Conservation (phyloP, 106 monocot species). For the Dendrobium huoshanense region DNA sequence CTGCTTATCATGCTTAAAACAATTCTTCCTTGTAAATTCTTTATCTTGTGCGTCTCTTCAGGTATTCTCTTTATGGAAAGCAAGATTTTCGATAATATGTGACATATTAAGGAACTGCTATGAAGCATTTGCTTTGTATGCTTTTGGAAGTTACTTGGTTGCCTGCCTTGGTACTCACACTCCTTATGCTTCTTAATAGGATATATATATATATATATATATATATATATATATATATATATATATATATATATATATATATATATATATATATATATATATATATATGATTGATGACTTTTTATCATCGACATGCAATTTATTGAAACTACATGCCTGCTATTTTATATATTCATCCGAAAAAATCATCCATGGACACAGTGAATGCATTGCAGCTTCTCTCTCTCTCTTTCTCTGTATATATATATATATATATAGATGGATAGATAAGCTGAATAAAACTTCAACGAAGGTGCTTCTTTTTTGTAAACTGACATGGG, state of each 20-base stretch:
- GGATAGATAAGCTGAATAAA: too few relatives aligned
- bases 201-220: neutral
- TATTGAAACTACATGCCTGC: neutral
- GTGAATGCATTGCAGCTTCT: neutral
- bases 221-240: too few relatives aligned
- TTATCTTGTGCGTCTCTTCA: conserved; percentile 16
- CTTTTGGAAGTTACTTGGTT: conserved; percentile 66
- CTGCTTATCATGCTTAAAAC: neutral
- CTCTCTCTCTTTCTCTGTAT: too few relatives aligned
- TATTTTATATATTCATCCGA: neutral
- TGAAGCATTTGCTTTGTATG: conserved; percentile 83
- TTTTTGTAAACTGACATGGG: too few relatives aligned
- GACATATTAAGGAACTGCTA: conserved; percentile 87
- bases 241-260: neutral
- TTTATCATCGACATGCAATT: neutral
- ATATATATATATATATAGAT: too few relatives aligned
- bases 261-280: too few relatives aligned
- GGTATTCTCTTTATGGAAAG: conserved; percentile 73
- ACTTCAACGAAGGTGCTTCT: too few relatives aligned
- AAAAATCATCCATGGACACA: neutral
- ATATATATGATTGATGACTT: too few relatives aligned
- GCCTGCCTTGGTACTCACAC: conserved; percentile 60
- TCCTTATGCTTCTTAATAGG: neutral
- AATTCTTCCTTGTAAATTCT: neutral
- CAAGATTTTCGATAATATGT: conserved; percentile 54